phyloP scores from a whole-genome alignment of 306 rosid species.

The Corylus avellana region DNA sequence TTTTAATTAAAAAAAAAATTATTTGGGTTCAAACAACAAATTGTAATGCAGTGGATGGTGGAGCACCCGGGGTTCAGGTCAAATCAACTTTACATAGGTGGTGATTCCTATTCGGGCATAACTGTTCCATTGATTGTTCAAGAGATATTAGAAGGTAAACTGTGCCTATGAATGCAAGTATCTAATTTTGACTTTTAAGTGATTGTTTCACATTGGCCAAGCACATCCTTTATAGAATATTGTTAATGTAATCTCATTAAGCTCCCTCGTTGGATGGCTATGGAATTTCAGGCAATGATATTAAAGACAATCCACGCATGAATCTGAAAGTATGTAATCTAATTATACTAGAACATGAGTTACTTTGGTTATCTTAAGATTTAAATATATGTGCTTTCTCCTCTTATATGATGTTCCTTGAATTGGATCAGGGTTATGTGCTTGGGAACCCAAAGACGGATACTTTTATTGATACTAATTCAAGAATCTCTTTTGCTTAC shows the following conservation, averaged over 20 bases:
- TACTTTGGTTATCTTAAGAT: neutral
- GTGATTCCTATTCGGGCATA: slow-evolving; percentile 31
- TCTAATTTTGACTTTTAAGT: neutral
- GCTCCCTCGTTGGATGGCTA: neutral
- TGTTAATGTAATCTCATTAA: neutral
- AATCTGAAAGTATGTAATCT: slow-evolving; percentile 24
- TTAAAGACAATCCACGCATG: slow-evolving; percentile 8
- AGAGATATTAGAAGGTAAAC: slow-evolving; percentile 19
- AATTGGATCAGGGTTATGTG: slow-evolving; percentile 23
- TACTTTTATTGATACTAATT: slow-evolving; percentile 14
- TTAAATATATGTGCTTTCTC: too few relatives aligned
- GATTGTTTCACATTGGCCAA: neutral
- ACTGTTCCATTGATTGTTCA: slow-evolving; percentile 27
- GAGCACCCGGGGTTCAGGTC: slow-evolving; percentile 23
- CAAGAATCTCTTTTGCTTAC: slow-evolving; percentile 17
- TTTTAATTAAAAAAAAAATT: too few relatives aligned
- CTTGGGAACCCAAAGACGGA: slow-evolving; percentile 38
- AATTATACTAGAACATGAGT: neutral
- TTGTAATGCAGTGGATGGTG: slow-evolving; percentile 25
- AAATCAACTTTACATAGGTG: slow-evolving; percentile 31
- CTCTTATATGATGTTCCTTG: neutral
- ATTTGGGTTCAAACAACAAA: neutral
- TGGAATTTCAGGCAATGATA: slow-evolving; percentile 14
- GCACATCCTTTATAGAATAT: neutral
- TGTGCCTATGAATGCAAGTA: too few relatives aligned